A percentile compares a stretch with the other conserved stretches of the same genome.
phyloP scores from a whole-genome alignment of 2,329 filamentous ascomycete genomes.

The Zopfia rhizophila region DNA sequence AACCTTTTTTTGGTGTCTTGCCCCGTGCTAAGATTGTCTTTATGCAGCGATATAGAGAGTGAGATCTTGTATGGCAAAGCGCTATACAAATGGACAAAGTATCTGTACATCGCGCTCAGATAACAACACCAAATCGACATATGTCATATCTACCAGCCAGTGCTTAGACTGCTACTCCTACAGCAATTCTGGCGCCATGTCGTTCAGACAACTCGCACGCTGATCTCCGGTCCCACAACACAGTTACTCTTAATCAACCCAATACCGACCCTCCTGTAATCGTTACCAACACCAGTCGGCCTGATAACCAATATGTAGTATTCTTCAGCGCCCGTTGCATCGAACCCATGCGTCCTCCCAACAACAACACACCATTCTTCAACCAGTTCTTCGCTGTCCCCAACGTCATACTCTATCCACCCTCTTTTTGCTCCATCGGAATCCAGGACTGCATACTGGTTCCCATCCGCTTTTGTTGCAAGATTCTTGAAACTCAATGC shows the following conservation, averaged over 20 bases:
- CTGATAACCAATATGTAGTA: constrained; percentile 1
- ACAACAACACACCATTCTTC: constrained; percentile 1
- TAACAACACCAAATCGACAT: too few relatives aligned
- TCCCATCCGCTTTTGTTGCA: neutral
- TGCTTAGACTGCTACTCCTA: neutral
- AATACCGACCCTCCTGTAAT: neutral
- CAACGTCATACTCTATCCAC: constrained; percentile 1
- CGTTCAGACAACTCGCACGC: neutral
- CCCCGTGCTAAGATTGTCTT: too few relatives aligned
- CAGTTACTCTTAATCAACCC: neutral
- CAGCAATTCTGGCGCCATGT: neutral
- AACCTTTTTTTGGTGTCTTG: too few relatives aligned
- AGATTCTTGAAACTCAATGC: neutral
- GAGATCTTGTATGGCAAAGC: too few relatives aligned
- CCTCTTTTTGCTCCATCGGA: neutral
- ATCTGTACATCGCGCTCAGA: too few relatives aligned
- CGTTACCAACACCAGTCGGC: neutral
- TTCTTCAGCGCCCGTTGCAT: neutral
- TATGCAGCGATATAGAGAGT: too few relatives aligned
- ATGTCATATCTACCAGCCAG: too few relatives aligned
- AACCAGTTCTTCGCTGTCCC: neutral
- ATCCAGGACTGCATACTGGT: neutral
- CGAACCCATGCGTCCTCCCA: neutral
- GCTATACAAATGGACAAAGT: too few relatives aligned
- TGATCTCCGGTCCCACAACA: neutral